Percentiles rank a stretch among this genome's conserved stretches.
These are phyloP conservation scores for Globisporangium paroecandrum DNA, from an alignment of 352 stramenopile species.

Conservation along the genomic window DNA sequence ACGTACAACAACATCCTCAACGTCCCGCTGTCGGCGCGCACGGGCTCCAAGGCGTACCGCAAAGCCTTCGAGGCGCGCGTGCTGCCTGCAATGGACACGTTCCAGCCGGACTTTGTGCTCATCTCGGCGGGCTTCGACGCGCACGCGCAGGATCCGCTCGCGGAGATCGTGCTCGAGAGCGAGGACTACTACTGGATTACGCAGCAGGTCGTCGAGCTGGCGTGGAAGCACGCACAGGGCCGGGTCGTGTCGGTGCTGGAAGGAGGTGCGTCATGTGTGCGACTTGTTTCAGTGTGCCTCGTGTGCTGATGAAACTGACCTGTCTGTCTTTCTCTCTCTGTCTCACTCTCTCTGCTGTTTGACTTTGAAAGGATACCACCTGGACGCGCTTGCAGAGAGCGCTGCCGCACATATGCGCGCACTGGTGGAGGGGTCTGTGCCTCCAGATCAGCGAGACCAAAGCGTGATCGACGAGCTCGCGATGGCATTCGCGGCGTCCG, in stretches of 20 bases:
- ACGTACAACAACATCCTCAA: conserved; percentile 70
- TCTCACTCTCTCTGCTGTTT: background rate
- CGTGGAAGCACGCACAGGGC: conserved; percentile 11
- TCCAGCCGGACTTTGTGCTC: conserved; percentile 92
- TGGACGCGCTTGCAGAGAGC: conserved; percentile 29
- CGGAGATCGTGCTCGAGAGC: conserved; percentile 66
- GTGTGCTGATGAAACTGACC: background rate
- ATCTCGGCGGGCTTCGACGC: conserved; percentile 95
- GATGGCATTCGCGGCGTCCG: conserved; percentile 20
- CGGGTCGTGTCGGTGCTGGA: conserved; percentile 13
- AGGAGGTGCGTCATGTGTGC: conserved; percentile 6
- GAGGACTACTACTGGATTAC: conserved; percentile 21
- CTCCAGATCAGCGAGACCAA: background rate
- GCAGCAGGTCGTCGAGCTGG: conserved; percentile 11
- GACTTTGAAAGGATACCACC: conserved; percentile 28
- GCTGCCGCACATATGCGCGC: conserved; percentile 32
- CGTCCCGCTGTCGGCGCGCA: conserved; percentile 36
- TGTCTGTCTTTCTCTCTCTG: background rate
- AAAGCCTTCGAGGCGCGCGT: conserved; percentile 67
- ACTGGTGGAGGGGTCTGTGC: conserved; percentile 23
- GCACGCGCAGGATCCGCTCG: conserved; percentile 89
- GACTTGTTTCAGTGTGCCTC: background rate
- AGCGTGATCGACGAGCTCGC: conserved; percentile 17
- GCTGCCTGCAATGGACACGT: conserved; percentile 83
- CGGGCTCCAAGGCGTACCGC: conserved; percentile 57